Base-by-base conservation (phyloP, 306 rosid species). In the Medicago arabica region DNA sequence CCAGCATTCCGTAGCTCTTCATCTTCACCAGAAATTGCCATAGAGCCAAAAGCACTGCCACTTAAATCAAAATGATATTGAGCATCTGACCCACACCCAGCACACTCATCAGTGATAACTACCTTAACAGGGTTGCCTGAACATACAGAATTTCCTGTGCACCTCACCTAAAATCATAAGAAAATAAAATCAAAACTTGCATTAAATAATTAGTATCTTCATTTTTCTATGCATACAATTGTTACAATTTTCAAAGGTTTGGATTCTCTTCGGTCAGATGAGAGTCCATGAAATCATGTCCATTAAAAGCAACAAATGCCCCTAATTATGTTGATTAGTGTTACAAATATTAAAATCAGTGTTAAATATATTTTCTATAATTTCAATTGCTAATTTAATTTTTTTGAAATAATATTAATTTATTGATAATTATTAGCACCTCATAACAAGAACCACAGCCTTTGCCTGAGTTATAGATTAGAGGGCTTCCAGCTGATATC, bases 391-490 rank as follows among this genome's bases (percentile, higher is more conserved):
- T 31, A 31, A 31, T 31, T 31, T 31, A 31, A 31, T 23, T 23
- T 23, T 31, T 3, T 31, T 31, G 6, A 3, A 31, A 6, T 31
- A 4, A 31, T 31, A 31, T 31, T 31, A 31, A 3, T 31, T 4
- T 31, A 31, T 31, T 31, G 4, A 3, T 31, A 31, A 46, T 1
- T 44, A 0, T 13, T 4, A 46, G 13, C 14, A 46, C 51, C 51
- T 46, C 51, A 69, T 91, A 94, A 59, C 98, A 94, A 65, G 89
- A 82, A 19, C 98, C 98, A 54, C 98, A 94, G 11, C 89, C 97
- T 84, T 82, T 69, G 41, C 96, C 98, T 0, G 84, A 69, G 4
- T 84, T 60, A 75, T 25, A 94, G 67, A 94, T 64, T 2, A 86
- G 78, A 9, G 96, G 89, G 8, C 94, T 91, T 68, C 89, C 96